A percentile compares a stretch with the other conserved stretches of the same genome.
Evolutionary conservation across 2,329 filamentous ascomycete species (phyloP).

Genomic region (Podosphaera fusca): DNA sequence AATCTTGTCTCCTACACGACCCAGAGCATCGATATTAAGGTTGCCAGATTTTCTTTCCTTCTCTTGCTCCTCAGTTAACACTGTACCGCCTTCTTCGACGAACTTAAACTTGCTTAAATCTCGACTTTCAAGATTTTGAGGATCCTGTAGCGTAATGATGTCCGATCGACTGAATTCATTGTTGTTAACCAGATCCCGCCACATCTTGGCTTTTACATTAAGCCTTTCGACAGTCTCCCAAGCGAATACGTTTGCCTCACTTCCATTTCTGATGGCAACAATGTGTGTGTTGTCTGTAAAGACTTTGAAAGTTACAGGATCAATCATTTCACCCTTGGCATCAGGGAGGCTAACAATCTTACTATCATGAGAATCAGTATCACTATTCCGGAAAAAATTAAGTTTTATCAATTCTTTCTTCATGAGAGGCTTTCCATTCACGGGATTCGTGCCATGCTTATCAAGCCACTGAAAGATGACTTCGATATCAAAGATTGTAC

Average conservation of each 20-base stretch:
- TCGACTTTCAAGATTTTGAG: conserved; percentile 63
- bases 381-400: conserved; percentile 77
- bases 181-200: conserved; percentile 76
- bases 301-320: conserved; percentile 92
- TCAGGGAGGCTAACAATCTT: conserved; percentile 25
- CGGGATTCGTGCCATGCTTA: conserved; percentile 79
- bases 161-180: conserved; percentile 70
- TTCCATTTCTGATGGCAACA: conserved; percentile 57
- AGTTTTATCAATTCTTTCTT: conserved; percentile 72
- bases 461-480: conserved; percentile 88
- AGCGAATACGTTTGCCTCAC: conserved; percentile 83
- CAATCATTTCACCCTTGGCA: conserved; percentile 58
- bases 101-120: conserved; percentile 80
- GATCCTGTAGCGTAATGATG: conserved; percentile 90
- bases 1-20: conserved; percentile 59
- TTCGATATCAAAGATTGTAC: conserved; percentile 85
- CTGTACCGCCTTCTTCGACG: conserved; percentile 55
- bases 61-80: conserved; percentile 46
- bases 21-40: conserved; percentile 62
- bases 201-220: conserved; percentile 94
- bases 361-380: conserved; percentile 26
- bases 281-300: conserved; percentile 97
- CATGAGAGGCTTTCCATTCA: conserved; percentile 57
- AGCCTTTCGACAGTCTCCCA: conserved; percentile 89
- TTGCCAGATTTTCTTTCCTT: conserved; percentile 39